phyloP scores from a whole-genome alignment of 148 eudicot species.

The Persicaria tinctoria region DNA sequence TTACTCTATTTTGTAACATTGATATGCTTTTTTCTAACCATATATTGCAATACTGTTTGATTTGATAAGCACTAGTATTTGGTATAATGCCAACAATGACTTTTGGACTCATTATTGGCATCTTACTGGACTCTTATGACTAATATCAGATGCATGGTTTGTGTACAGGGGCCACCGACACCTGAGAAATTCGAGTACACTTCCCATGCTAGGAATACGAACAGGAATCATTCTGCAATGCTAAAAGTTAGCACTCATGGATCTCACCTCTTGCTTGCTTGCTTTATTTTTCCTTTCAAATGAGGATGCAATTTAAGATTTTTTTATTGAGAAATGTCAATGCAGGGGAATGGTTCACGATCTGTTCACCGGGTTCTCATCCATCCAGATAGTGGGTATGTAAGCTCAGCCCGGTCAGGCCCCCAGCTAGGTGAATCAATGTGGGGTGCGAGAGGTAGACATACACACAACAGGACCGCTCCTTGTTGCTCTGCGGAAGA shows the following conservation, averaged over 20 bases:
- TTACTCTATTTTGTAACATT: too few relatives aligned
- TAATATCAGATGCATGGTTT: background rate
- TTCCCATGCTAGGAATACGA: conserved; percentile 30
- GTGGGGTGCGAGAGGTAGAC: conserved; percentile 21
- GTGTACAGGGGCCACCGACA: conserved; percentile 64
- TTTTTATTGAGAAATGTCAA: background rate
- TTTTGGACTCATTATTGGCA: background rate
- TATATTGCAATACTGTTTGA: background rate
- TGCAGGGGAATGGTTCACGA: conserved; percentile 56
- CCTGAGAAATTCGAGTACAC: conserved; percentile 72
- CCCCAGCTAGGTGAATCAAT: conserved; percentile 24
- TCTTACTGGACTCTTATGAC: background rate
- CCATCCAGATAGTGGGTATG: conserved; percentile 23
- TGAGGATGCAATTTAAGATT: background rate
- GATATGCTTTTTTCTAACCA: background rate
- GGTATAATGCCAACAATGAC: background rate
- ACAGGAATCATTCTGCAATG: conserved; percentile 32
- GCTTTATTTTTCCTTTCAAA: background rate
- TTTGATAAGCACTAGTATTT: background rate
- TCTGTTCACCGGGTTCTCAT: conserved; percentile 21
- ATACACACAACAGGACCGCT: background rate
- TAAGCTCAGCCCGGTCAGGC: conserved; percentile 34
- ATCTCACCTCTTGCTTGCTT: background rate
- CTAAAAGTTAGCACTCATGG: conserved; percentile 29
- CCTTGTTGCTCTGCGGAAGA: background rate